These are phyloP conservation scores for Neurospora crassa DNA, from an alignment of 2,329 filamentous ascomycete genomes.

Conservation along the genomic window DNA sequence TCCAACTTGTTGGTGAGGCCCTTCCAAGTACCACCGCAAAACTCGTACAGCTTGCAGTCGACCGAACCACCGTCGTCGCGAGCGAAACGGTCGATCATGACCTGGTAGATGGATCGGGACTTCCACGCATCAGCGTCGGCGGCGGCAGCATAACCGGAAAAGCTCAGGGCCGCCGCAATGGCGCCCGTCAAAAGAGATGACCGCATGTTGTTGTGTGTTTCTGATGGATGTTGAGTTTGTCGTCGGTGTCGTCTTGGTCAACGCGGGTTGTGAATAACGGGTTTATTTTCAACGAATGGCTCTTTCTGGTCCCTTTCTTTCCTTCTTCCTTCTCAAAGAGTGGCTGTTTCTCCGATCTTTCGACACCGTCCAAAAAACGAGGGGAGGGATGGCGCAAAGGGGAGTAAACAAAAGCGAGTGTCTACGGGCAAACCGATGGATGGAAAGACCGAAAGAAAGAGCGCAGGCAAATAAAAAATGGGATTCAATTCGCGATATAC, in stretches of 20 bases:
- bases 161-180: constrained; percentile 16
- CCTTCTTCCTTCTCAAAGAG: not conserved
- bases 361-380: not conserved
- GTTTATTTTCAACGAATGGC: not conserved
- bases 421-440: not conserved
- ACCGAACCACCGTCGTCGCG: constrained; percentile 31
- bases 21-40: constrained; percentile 52
- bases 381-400: not conserved
- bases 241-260: not conserved
- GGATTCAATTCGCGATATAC: not conserved
- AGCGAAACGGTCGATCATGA: constrained; percentile 47
- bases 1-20: constrained; percentile 51
- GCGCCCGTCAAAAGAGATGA: constrained; percentile 12
- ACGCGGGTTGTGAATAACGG: not conserved
- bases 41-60: constrained; percentile 34
- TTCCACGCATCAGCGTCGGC: constrained; percentile 37
- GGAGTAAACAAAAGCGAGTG: not conserved
- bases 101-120: constrained; percentile 47
- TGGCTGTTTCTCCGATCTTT: not conserved
- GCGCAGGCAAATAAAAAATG: not conserved
- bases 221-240: not conserved
- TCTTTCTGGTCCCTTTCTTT: not conserved
- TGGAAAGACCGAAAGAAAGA: not conserved
- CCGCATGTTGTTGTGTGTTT: constrained; percentile 9
- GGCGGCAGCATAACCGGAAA: constrained; percentile 30